Evolutionary conservation across 108 stramenopile genomes (phyloP).

Genomic region (Cyclotella baltica): DNA sequence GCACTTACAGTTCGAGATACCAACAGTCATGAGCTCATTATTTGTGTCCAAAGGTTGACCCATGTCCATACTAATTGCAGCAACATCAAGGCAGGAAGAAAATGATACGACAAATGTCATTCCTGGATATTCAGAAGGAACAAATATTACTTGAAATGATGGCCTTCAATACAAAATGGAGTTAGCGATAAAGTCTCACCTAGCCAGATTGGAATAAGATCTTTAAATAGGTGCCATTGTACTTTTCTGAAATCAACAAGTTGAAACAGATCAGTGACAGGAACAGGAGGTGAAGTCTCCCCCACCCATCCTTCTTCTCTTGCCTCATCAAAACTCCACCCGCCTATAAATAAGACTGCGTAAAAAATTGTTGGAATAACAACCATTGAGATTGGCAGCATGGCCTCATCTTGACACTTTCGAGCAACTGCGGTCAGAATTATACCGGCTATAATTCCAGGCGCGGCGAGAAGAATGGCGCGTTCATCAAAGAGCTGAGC

Average conservation of each 20-base stretch:
- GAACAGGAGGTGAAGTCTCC: constrained; percentile 70
- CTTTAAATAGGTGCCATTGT: constrained; percentile 72
- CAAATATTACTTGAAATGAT: not conserved
- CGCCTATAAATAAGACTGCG: constrained; percentile 54
- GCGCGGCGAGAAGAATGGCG: constrained; percentile 71
- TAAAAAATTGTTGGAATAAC: constrained; percentile 89
- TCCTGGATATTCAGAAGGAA: too few relatives aligned
- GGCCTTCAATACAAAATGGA: not conserved
- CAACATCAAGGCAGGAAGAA: constrained; percentile 95
- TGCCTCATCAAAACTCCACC: constrained; percentile 65
- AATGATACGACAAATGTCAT: constrained; percentile 99
- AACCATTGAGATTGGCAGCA: constrained; percentile 86
- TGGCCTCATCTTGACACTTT: constrained; percentile 61
- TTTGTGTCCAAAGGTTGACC: constrained; percentile 94
- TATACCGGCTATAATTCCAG: constrained; percentile 85
- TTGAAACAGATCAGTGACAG: constrained; percentile 68
- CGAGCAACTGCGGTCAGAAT: constrained; percentile 70
- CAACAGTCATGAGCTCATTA: constrained; percentile 91
- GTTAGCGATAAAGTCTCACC: constrained; percentile 37
- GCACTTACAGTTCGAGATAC: constrained; percentile 87
- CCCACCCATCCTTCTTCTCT: constrained; percentile 88
- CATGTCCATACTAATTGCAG: constrained; percentile 91
- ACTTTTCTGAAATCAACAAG: constrained; percentile 76
- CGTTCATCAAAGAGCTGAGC: constrained; percentile 55
- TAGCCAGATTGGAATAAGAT: constrained; percentile 83